Conservation (phyloP, 345 rosid species). For the Citrus trifoliata region DNA sequence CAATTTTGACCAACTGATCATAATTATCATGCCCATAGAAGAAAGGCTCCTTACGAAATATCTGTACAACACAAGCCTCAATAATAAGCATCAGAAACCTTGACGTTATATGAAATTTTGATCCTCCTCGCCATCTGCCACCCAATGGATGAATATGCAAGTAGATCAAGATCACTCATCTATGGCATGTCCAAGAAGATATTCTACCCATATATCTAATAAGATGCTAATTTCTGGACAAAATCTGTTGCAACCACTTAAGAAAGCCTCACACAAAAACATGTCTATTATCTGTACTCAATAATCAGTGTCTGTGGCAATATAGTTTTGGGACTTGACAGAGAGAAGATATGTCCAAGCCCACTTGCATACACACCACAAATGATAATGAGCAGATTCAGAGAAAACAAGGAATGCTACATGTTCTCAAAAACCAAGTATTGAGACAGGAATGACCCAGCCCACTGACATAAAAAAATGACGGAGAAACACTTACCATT, state of each 20-base stretch:
- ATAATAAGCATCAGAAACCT: constrained; percentile 30
- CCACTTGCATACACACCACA: constrained; percentile 25
- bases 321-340: not conserved
- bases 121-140: constrained; percentile 23
- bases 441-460: not conserved
- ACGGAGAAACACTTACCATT: constrained; percentile 56
- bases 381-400: constrained; percentile 12
- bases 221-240: not conserved
- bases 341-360: not conserved
- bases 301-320: not conserved
- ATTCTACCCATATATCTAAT: constrained; percentile 6
- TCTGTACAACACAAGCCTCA: constrained; percentile 48
- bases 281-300: constrained; percentile 1
- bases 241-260: not conserved
- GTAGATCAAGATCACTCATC: constrained; percentile 25
- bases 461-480: not conserved
- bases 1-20: constrained; percentile 96
- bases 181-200: constrained; percentile 15
- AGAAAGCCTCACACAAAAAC: not conserved
- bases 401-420: not conserved
- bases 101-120: constrained; percentile 18
- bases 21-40: constrained; percentile 98
- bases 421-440: not conserved
- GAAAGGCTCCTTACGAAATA: constrained; percentile 98
- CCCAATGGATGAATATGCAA: constrained; percentile 27